Conservation (phyloP, 225 moss, liverwort and hornwort genomes). For the Pseudoscleropodium purum region DNA sequence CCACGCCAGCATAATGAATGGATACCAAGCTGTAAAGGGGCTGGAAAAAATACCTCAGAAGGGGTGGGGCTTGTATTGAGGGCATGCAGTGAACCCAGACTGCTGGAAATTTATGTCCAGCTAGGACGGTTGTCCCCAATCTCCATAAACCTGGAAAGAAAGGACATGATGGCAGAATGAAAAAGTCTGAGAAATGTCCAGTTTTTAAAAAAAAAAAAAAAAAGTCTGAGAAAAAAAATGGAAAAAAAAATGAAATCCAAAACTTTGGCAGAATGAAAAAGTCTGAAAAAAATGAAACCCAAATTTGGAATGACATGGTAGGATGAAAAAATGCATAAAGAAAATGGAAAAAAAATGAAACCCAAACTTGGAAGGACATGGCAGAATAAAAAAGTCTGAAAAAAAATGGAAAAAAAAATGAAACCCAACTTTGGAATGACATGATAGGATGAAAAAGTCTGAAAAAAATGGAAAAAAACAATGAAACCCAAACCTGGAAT, state of each 20-base stretch:
- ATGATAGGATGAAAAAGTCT: not conserved
- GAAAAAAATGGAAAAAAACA: no score
- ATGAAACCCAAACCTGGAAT: not conserved
- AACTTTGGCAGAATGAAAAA: not conserved
- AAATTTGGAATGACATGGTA: not conserved
- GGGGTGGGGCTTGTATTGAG: not conserved
- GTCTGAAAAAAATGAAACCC: no score
- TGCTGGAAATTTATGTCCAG: not conserved
- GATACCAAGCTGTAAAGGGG: conserved; percentile 6
- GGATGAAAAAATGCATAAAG: not conserved
- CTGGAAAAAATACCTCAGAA: not conserved
- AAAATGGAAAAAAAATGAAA: not conserved
- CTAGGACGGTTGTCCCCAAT: not conserved
- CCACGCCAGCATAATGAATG: conserved; percentile 2
- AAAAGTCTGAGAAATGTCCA: not conserved
- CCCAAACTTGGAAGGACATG: not conserved
- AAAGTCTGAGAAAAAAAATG: no score
- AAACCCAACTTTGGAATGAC: not conserved
- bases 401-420: not conserved
- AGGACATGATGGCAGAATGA: not conserved
- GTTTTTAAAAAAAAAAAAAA: not conserved
- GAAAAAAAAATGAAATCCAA: not conserved
- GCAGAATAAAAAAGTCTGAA: not conserved
- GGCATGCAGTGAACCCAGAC: not conserved
- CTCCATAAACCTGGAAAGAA: not conserved